phyloP scores from a whole-genome alignment of 345 rosid species.

The Draba incana region DNA sequence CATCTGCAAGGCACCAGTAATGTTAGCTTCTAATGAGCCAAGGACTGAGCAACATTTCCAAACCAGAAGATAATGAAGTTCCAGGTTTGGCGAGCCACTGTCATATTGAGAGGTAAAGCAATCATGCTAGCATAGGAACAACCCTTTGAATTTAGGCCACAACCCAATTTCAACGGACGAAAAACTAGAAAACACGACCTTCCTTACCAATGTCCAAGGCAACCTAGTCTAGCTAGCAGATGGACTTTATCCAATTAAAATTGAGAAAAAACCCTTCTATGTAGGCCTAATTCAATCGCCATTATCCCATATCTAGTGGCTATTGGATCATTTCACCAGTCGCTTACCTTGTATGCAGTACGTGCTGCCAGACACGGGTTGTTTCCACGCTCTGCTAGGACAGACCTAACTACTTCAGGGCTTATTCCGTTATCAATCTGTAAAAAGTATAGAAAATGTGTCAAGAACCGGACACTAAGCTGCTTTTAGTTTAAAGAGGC shows the following conservation, averaged over 20 bases:
- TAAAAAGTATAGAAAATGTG: constrained; percentile 21
- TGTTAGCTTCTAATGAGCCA: background rate
- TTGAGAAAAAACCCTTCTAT: background rate
- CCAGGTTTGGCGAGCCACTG: background rate
- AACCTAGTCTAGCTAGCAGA: background rate
- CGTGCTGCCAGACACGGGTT: constrained; percentile 85
- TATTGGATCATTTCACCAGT: constrained; percentile 12
- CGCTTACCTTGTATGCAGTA: constrained; percentile 73
- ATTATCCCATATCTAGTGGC: constrained; percentile 9
- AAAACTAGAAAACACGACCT: background rate
- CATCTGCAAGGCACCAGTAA: constrained; percentile 56
- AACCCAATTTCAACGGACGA: background rate
- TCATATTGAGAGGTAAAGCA: background rate
- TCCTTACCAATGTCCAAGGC: constrained; percentile 6
- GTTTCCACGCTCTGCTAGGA: constrained; percentile 79
- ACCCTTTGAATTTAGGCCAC: constrained; percentile 5
- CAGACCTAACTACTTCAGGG: constrained; percentile 88
- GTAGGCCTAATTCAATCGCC: constrained; percentile 19
- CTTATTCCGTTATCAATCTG: constrained; percentile 86
- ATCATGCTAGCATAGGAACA: background rate
- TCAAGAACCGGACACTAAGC: constrained; percentile 18
- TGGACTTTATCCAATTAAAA: constrained; percentile 6
- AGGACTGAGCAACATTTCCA: background rate
- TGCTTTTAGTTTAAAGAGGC: constrained; percentile 7
- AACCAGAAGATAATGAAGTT: constrained; percentile 5